Evolutionary conservation across 495 filamentous ascomycete genomes (phyloP), one percentile per base, ranked within the genome.

Genomic region (Aspergillus kassunensis): DNA sequence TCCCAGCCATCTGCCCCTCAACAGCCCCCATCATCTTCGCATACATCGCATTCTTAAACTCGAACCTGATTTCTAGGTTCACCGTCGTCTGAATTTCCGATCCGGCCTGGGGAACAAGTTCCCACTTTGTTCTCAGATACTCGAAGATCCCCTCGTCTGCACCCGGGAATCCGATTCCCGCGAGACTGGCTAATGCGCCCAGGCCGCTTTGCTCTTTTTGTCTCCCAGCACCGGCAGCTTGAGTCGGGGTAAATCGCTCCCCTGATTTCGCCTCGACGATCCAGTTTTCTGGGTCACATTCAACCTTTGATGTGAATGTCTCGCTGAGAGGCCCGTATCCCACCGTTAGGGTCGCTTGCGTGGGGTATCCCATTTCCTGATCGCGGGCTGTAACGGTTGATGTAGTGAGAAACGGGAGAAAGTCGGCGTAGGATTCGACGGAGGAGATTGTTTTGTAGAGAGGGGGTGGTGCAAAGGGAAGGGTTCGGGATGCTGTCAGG

Each of bases 371-470:
- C 11, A 70, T 72, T 41, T 73, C 60, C 0, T 73, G 63, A 49
- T 80, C 75, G 37, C 80, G 74, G 42, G 67, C 50, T n/a, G 89
- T 96, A 2, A 96, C 87, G 25, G 68, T 76, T 2, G 86, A 89
- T 6, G 74, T 71, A 11, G 76, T 73, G 68, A 90, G 90, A 81
- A 93, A 95, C 8, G 92, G 92, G 25, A 96, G 81, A 81, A 95
- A 97, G 55, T 71, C 60, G 35, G 70, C 68, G 83, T 97, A 98
- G 58, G 78, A 80, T 66, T 86, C 76, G 55, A 96, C 83, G 64
- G 95, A 88, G 63, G 90, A 79, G 67, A 97, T 88, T 27, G 96
- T 73, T 50, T 72, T 71, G 84, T 90, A 97, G 57, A 98, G 80
- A 0, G 79, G 69, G 4, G 61, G 49, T 40, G 83, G 76, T 1